Base-by-base conservation (phyloP, 2,329 filamentous ascomycete genomes). In the Fusarium pininemorale region DNA sequence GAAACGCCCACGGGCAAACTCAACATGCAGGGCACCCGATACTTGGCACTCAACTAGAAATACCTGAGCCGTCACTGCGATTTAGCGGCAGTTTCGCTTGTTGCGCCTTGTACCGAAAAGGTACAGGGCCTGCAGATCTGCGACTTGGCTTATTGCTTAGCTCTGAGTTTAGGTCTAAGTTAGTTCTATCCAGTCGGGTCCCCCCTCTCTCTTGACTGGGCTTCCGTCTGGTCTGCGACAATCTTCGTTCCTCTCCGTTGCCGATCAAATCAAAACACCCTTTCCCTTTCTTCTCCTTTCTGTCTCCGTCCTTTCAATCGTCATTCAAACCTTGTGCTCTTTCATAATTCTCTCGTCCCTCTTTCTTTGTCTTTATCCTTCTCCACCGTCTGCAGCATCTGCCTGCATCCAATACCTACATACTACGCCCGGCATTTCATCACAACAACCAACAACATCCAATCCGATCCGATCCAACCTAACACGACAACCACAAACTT, bases 131-230 rank as follows among this genome's bases (percentile, higher is more conserved):
- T 78, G 75, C 58, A 75, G 76, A 78, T 78, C 76, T 66, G 67
- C 55, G 66, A 77, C 76, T 78, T 76, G 76, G 76, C 75, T 76
- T 77, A 62, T 78, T 69, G 54, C 75, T 75, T 78, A 78, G 76
- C 76, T 75, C 48, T 45, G 42, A 54, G 45, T 37, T 57, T 35
- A 35, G 32, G 26, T 26, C 26, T 45, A 41, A 41, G 39, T 42
- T 30, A 48, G 16, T 26, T 56, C 51, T 61, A 45, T 53, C 28
- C 42, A 28, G 50, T 54, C 32, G 32, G 32, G 32, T 35, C 14
- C 32, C 42, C 39, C 63, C 63, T 55, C 62, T 62, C 63, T 55
- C 62, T 62, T 65, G 22, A 54, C 61, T 48, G 18, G 45, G 32
- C 32, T 35, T 35, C 32, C 32, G 32, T 41, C 39, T 41, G 20